Percentiles rank a stretch among this genome's conserved stretches.
Conservation (phyloP, 2,329 filamentous ascomycete species). For the Cryphonectria radicalis region DNA sequence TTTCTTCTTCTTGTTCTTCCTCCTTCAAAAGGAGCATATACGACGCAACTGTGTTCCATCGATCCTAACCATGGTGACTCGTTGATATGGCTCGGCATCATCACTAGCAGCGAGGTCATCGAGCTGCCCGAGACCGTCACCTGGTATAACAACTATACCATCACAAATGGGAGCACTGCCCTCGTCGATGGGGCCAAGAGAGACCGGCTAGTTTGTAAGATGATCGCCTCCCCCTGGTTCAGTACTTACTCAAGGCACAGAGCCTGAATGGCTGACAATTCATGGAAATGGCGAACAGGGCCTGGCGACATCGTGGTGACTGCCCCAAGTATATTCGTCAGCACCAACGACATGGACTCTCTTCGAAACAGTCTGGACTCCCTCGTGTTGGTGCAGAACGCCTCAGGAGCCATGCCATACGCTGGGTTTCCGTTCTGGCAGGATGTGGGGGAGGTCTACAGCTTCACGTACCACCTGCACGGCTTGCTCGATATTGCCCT, state of each 20-base stretch:
- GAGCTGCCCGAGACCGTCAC: constrained; percentile 21
- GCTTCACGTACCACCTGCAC: constrained; percentile 62
- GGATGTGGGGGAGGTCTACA: constrained; percentile 32
- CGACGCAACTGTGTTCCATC: constrained; percentile 37
- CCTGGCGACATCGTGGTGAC: constrained; percentile 64
- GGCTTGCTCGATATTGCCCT: constrained; percentile 62
- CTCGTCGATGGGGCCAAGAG: constrained; percentile 51
- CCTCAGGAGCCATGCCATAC: constrained; percentile 46
- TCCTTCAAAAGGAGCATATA: constrained; percentile 33
- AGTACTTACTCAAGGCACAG: too few relatives aligned
- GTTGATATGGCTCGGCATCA: constrained; percentile 18
- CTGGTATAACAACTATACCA: constrained; percentile 36
- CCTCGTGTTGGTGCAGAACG: constrained; percentile 50
- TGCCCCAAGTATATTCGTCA: constrained; percentile 56
- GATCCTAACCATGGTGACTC: constrained; percentile 21
- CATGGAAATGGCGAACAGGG: constrained; percentile 43
- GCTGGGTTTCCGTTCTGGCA: constrained; percentile 47
- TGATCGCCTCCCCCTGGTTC: neutral
- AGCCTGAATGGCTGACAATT: neutral
- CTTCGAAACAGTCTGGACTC: constrained; percentile 54
- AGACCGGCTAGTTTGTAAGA: constrained; percentile 48
- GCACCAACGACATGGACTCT: constrained; percentile 57
- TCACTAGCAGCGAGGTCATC: constrained; percentile 22
- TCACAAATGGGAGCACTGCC: constrained; percentile 37
- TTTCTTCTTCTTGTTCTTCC: neutral